phyloP scores from a whole-genome alignment of 2,329 filamentous ascomycete species.

The Fusarium redolens region DNA sequence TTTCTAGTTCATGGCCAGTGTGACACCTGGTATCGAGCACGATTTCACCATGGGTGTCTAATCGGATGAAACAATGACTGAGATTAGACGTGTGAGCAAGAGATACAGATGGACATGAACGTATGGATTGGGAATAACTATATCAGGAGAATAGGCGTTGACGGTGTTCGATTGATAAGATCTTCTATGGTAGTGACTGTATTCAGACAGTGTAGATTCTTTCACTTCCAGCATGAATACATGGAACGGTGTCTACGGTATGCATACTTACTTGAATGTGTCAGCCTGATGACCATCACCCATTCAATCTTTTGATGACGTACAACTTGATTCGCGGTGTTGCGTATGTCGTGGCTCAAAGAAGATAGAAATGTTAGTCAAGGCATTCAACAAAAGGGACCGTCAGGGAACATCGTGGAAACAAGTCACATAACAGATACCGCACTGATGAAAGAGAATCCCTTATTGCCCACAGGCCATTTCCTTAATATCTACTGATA shows the following conservation, averaged over 20 bases:
- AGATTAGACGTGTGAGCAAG: background rate
- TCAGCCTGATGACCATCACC: background rate
- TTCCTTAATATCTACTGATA: conserved; percentile 6
- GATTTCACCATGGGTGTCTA: conserved; percentile 44
- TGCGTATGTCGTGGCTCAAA: background rate
- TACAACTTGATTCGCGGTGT: background rate
- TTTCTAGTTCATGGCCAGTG: conserved; percentile 78
- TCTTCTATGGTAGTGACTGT: background rate
- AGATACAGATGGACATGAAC: background rate
- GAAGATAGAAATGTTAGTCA: background rate
- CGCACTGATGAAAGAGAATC: background rate
- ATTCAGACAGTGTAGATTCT: conserved; percentile 25
- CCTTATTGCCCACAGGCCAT: background rate
- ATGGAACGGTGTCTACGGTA: background rate
- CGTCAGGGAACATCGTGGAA: background rate
- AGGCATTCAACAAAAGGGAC: background rate
- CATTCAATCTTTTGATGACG: background rate
- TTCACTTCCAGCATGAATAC: conserved; percentile 14
- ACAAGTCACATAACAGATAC: background rate
- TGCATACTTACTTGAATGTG: background rate
- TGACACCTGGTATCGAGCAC: conserved; percentile 83
- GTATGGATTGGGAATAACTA: conserved; percentile 7
- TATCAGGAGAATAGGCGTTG: conserved; percentile 34
- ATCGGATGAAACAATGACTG: background rate
- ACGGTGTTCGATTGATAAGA: conserved; percentile 32